Evolutionary conservation across 2,329 filamentous ascomycete species (phyloP), one percentile per base, ranked within the genome.

Genomic region (Zasmidium angulare): DNA sequence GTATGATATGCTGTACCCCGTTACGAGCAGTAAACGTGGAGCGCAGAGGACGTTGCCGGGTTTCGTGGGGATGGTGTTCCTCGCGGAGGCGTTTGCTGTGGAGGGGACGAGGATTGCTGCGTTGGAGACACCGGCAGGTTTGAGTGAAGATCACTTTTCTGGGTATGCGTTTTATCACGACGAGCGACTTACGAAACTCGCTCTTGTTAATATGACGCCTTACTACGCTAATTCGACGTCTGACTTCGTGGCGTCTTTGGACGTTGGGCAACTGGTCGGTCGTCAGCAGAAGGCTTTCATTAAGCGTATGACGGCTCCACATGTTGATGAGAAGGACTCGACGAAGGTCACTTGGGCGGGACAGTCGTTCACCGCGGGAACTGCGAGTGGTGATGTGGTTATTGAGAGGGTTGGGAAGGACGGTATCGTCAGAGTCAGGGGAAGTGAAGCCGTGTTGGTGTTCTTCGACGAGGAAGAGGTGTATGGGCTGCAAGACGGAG

Each of bases 391-490:
- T 0, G 49, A 66, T 1, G 55, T 63, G 12, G 20, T n/a, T 2
- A 60, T 69, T 10, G 67, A 70, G 19, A 24, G 53, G 23, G 61
- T 69, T 1, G 62, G 58, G 14, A 20, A 14, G 9, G 65, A 67
- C 20, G 62, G 62, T 2, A 19, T 65, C 40, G 66, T 69, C 3
- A 56, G 40, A 0, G 64, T 70, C 1, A 60, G 69, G 51, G 69
- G 68, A 1, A 71, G 68, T 46, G 69, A 71, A 53, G 68, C 69
- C 3, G 66, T 71, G 11, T 61, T 71, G 11, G 59, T 71, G 1
- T 69, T 67, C 53, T 70, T 68, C 48, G 62, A 67, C 20, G 53
- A 63, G 17, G 50, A 62, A 17, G 54, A 60, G 22, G 24, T 21
- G 21, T 55, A 49, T 17, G 43, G 43, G 23, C 22, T 47, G n/a